Evolutionary conservation across 495 filamentous ascomycete genomes (phyloP).

Genomic region (Friedmanniomyces simplex): DNA sequence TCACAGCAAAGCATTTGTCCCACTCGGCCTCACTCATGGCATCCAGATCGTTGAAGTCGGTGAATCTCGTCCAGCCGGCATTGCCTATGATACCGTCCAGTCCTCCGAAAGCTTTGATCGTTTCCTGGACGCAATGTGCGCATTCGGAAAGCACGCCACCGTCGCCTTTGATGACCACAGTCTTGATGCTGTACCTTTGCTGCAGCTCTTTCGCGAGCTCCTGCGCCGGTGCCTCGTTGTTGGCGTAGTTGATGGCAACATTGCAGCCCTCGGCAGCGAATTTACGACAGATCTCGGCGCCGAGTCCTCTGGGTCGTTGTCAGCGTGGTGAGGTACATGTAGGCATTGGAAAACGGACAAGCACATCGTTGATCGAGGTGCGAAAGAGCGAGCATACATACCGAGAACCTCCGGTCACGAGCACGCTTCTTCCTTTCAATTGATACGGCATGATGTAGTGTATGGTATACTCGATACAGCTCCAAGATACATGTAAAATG

Average conservation of each 20-base stretch:
- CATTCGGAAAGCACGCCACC: conserved; percentile 47
- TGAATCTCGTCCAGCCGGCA: conserved; percentile 47
- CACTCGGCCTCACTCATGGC: conserved; percentile 55
- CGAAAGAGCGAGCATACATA: conserved; percentile 24
- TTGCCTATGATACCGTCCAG: conserved; percentile 63
- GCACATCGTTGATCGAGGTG: too few relatives aligned
- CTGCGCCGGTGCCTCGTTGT: conserved; percentile 43
- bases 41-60: conserved; percentile 52
- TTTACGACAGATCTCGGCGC: conserved; percentile 50
- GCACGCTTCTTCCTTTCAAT: conserved; percentile 51
- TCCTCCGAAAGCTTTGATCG: conserved; percentile 50
- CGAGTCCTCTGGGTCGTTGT: conserved; percentile 37
- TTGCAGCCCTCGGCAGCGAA: conserved; percentile 59
- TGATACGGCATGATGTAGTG: conserved; percentile 46
- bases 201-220: conserved; percentile 43
- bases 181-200: conserved; percentile 44
- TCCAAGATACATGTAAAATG: too few relatives aligned
- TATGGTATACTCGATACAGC: too few relatives aligned
- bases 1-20: conserved; percentile 63
- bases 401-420: conserved; percentile 61
- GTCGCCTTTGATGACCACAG: conserved; percentile 50
- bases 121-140: conserved; percentile 41
- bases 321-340: not conserved
- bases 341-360: not conserved
- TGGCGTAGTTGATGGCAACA: conserved; percentile 60